Evolutionary conservation across 1,284 basidiomycete species (phyloP), one percentile per base, ranked within the genome.

Genomic region (Peniophora sp.): DNA sequence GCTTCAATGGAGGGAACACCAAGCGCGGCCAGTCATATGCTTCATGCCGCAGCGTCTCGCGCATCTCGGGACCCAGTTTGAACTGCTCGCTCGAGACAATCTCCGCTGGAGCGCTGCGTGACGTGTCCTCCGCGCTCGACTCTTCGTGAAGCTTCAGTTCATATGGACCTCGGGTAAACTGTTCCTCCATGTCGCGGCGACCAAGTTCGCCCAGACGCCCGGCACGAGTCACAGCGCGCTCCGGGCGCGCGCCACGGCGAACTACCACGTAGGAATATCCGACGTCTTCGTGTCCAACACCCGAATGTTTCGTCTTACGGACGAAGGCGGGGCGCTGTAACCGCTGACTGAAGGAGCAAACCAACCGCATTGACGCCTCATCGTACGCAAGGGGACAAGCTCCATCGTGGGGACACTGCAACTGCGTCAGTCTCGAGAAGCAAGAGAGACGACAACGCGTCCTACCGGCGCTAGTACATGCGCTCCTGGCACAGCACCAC

Each of bases 211-310:
- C 89, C 20, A 85, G 58, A 45, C 90, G 78, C 50, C 89, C 89
- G 45, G 81, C 67, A 41, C 68, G 68, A 24, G 64, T 70, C 56
- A 25, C 65, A 43, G 55, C 61, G 50, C 16, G 65, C 55, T 54
- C 63, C 48, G 84, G 94, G 49, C 95, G 75, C 22, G 69, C 55
- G 1, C 95, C 96, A 38, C 92, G 78, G 27, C 83, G 83, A 49
- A 99, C 78, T 24, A 95, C 87, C 38, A 98, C 83, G 64, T 99
- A 99, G 17, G 92, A 92, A 64, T 94, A 97, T 25, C 81, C 82
- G 35, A 84, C 79, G 58, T 93, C 86, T 67, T 96, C 92, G 59
- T 96, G 89, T 2, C 90, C 91, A 35, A 78, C 67, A 27, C 79
- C 79, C 14, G 85, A 84, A 65, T 95, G 91, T 65, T 96, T 96